phyloP scores from a whole-genome alignment of 2,329 filamentous ascomycete genomes.

The Ophidiomyces ophidiicola region DNA sequence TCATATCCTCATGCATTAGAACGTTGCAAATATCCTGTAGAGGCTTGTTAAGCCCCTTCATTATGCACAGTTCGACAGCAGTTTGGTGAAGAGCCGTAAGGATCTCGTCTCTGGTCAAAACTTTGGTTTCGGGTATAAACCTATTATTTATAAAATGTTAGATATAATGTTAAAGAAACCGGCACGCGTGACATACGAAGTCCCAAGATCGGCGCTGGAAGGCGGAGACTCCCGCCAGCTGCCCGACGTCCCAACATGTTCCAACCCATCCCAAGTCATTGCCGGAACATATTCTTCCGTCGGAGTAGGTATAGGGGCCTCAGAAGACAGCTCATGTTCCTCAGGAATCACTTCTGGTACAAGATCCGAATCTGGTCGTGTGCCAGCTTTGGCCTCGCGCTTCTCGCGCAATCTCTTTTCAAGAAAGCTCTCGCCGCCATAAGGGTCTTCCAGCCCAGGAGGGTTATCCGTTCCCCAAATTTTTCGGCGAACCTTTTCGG shows the following conservation, averaged over 20 bases:
- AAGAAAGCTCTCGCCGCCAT: slow-evolving; percentile 30
- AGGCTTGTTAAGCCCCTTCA: slow-evolving; percentile 34
- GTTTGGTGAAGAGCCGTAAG: slow-evolving; percentile 42
- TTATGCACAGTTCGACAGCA: slow-evolving; percentile 43
- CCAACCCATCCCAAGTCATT: slow-evolving; percentile 41
- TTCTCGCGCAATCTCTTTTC: slow-evolving; percentile 20
- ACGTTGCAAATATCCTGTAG: slow-evolving; percentile 26
- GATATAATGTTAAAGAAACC: background rate
- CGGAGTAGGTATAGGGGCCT: slow-evolving; percentile 9
- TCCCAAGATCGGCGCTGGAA: slow-evolving; percentile 29
- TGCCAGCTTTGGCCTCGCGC: slow-evolving; percentile 4
- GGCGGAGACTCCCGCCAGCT: slow-evolving; percentile 30
- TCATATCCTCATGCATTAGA: slow-evolving; percentile 21
- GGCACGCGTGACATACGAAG: slow-evolving; percentile 31
- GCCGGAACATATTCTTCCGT: slow-evolving; percentile 35
- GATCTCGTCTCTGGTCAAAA: slow-evolving; percentile 27
- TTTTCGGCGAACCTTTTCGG: slow-evolving; percentile 37
- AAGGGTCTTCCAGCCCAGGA: slow-evolving; percentile 39
- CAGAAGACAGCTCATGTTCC: slow-evolving; percentile 1
- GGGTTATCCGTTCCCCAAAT: slow-evolving; percentile 42
- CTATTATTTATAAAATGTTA: slow-evolving; percentile 13
- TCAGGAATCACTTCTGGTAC: slow-evolving; percentile 13
- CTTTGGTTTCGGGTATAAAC: slow-evolving; percentile 29
- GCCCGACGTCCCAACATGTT: slow-evolving; percentile 41
- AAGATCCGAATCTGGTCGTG: slow-evolving; percentile 9